These are phyloP conservation scores for Myxozyma monticola DNA, from an alignment of 805 yeast species.

Conservation along the genomic window DNA sequence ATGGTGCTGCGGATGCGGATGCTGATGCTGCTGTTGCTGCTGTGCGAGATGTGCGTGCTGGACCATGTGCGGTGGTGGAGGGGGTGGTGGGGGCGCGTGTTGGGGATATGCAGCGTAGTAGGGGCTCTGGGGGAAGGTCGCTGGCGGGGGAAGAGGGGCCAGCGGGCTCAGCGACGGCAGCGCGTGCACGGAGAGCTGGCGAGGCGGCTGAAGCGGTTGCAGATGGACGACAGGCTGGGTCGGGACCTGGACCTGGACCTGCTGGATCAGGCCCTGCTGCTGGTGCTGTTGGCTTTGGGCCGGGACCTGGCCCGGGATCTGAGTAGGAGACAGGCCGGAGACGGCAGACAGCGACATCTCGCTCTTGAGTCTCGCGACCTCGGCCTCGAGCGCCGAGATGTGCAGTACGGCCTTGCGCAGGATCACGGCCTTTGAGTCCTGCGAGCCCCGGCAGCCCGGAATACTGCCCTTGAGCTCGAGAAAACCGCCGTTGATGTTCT, in stretches of 20 bases:
- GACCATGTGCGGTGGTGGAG: background rate
- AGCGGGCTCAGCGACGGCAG: too few relatives aligned
- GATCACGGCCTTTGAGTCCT: conserved; percentile 49
- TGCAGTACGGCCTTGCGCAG: conserved; percentile 47
- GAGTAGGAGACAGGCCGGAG: too few relatives aligned
- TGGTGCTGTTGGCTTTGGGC: too few relatives aligned
- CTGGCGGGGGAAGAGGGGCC: background rate
- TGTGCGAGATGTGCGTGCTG: background rate
- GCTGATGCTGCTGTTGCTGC: background rate
- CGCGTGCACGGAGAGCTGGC: background rate
- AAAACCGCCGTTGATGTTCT: conserved; percentile 50
- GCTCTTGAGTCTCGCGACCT: conserved; percentile 34
- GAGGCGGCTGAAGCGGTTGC: conserved; percentile 3
- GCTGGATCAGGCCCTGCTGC: too few relatives aligned
- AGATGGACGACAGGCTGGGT: too few relatives aligned
- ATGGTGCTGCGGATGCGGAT: background rate
- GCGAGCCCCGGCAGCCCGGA: conserved; percentile 45
- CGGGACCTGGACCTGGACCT: too few relatives aligned
- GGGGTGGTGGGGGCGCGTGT: background rate
- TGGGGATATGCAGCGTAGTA: too few relatives aligned
- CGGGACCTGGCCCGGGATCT: too few relatives aligned
- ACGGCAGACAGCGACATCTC: too few relatives aligned
- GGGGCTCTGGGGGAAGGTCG: background rate
- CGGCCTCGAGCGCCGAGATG: conserved; percentile 43
- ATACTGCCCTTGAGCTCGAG: conserved; percentile 43